A percentile compares a stretch with the other conserved stretches of the same genome.
Evolutionary conservation across 805 yeast genomes (phyloP).

Genomic region (Metschnikowia kofuensis): DNA sequence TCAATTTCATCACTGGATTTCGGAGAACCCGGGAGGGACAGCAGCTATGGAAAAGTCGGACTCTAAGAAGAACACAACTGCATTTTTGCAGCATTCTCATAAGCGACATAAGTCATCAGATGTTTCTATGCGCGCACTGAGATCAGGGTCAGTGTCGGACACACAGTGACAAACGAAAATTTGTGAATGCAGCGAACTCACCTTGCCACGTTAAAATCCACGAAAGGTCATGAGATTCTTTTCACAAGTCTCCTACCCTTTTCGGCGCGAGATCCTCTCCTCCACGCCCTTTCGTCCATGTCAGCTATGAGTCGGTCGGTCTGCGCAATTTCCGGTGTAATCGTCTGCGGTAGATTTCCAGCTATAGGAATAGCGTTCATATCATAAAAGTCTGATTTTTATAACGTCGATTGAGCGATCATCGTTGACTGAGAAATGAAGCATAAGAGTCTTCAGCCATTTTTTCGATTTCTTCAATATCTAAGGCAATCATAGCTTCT

Average conservation of each 20-base stretch:
- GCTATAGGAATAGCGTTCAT: no score
- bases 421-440: background rate
- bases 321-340: no score
- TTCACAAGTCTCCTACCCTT: no score
- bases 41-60: no score
- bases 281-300: no score
- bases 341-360: no score
- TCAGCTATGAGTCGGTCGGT: no score
- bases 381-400: no score
- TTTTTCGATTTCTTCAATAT: conserved; percentile 16
- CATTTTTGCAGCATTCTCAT: conserved; percentile 21
- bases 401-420: no score
- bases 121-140: conserved; percentile 15
- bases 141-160: conserved; percentile 1
- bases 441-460: conserved; percentile 18
- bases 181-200: background rate
- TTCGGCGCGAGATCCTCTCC: no score
- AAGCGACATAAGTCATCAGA: conserved; percentile 35
- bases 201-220: no score
- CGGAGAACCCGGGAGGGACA: conserved; percentile 29
- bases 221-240: no score
- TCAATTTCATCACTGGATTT: conserved; percentile 60
- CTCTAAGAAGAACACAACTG: conserved; percentile 3
- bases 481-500: conserved; percentile 19
- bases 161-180: background rate